phyloP scores from a whole-genome alignment of 1,284 basidiomycete genomes.

The Dichomitus squalens region DNA sequence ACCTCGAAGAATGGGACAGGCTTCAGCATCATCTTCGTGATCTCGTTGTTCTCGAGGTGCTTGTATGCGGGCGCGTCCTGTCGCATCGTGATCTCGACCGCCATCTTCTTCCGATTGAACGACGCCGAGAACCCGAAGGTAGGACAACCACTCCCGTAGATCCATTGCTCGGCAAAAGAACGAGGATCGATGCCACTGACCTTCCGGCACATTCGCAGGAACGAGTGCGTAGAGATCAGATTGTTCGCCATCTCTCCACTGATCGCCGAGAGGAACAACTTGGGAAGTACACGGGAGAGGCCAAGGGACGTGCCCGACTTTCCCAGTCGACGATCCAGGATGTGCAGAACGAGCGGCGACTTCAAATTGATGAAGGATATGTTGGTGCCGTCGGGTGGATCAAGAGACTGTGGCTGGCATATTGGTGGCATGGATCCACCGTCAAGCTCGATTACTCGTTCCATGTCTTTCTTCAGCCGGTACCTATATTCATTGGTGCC shows the following conservation, averaged over 20 bases:
- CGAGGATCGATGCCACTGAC: constrained; percentile 90
- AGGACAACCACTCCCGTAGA: constrained; percentile 96
- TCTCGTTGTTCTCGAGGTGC: constrained; percentile 67
- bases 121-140: constrained; percentile 87
- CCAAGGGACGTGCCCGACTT: constrained; percentile 96
- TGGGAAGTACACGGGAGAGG: constrained; percentile 92
- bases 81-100: constrained; percentile 93
- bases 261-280: constrained; percentile 92
- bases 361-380: constrained; percentile 95
- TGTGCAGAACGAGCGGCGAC: constrained; percentile 92
- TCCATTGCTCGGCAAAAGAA: constrained; percentile 97
- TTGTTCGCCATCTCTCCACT: constrained; percentile 90
- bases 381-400: constrained; percentile 79
- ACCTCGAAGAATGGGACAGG: constrained; percentile 90
- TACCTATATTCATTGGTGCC: constrained; percentile 99
- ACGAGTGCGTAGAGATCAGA: constrained; percentile 86
- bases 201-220: constrained; percentile 92
- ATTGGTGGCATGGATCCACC: constrained; percentile 91
- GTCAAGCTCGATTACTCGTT: constrained; percentile 89
- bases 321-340: constrained; percentile 90
- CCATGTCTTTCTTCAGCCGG: constrained; percentile 94
- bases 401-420: constrained; percentile 84
- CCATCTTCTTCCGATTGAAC: constrained; percentile 98
- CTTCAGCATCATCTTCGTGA: constrained; percentile 71
- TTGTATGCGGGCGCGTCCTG: constrained; percentile 84